Evolutionary conservation across 1,284 basidiomycete species (phyloP), one percentile per base, ranked within the genome.

Genomic region (Thecaphora thlaspeos): DNA sequence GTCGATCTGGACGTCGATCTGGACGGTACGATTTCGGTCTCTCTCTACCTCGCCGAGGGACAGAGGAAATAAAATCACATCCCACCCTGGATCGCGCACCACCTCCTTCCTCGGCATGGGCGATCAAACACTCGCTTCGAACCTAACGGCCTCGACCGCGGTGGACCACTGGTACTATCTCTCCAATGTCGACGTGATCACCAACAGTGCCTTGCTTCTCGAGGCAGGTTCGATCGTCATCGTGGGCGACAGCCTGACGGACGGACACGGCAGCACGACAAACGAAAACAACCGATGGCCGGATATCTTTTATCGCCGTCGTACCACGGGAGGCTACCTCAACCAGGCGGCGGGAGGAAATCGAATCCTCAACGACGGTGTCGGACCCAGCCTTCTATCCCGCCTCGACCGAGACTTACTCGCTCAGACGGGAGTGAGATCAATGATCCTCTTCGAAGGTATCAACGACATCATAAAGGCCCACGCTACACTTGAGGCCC

Each of bases 341-440:
- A 83, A 83, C 77, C 81, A 83, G 74, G 82, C 81, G 14, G 82
- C 82, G 1, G 82, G 81, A 22, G 83, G 82, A 5, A 83, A 83
- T 68, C 81, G 82, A 43, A 79, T 83, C 26, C 26, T 28, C 26
- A 11, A 5, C 26, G 26, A 28, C 26, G 26, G 26, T 5, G 7
- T 28, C 7, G 83, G 82, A 0, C 82, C 83, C 2, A 81, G 80
- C 60, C 81, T 79, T 10, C 64, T 82, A 15, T 78, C 80, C 14
- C 81, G 82, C 19, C 80, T 83, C 70, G 82, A 83, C 56, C 78
- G 82, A 3, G 83, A 83, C 68, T 82, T 83, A 30, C 78, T 84
- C 43, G 57, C 81, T 3, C 82, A 82, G 32, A 75, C 81, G 14
- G 80, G 80, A 22, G 79, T 82, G 28, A 72, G 71, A 36, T 82